phyloP scores from a whole-genome alignment of 139 green algal species.

The Tetradesmus lagerheimii region DNA sequence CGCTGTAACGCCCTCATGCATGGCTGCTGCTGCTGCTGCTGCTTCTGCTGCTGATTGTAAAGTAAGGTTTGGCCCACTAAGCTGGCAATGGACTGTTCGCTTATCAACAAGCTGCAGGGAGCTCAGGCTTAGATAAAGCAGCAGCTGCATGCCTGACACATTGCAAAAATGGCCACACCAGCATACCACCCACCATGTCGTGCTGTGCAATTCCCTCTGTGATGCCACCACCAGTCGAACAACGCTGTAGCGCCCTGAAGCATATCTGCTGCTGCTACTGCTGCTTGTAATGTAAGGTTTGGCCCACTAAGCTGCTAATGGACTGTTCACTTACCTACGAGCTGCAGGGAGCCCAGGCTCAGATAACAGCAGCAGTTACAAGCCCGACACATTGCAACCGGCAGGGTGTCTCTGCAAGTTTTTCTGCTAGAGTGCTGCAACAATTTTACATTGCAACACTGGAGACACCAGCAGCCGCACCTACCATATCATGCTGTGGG shows the following conservation, averaged over 20 bases:
- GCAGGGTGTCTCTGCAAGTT: too few relatives aligned
- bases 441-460: too few relatives aligned
- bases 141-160: too few relatives aligned
- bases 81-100: neutral
- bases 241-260: constrained; percentile 95
- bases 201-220: constrained; percentile 99
- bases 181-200: constrained; percentile 91
- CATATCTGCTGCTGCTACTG: constrained; percentile 90
- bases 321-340: too few relatives aligned
- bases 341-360: too few relatives aligned
- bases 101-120: too few relatives aligned
- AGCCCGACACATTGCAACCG: too few relatives aligned
- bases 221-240: constrained; percentile 96
- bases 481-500: constrained; percentile 98
- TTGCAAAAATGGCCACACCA: too few relatives aligned
- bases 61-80: neutral
- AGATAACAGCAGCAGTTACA: too few relatives aligned
- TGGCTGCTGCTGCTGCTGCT: constrained; percentile 84
- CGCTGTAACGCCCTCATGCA: constrained; percentile 95
- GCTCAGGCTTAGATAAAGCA: too few relatives aligned
- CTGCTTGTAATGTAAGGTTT: neutral
- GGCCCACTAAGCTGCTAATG: neutral
- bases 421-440: too few relatives aligned
- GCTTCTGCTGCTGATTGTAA: neutral
- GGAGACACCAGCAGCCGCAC: too few relatives aligned